Percentiles rank a stretch among this genome's conserved stretches.
Conservation (phyloP, 257 asterid genomes). For the Ehretia macrophylla region DNA sequence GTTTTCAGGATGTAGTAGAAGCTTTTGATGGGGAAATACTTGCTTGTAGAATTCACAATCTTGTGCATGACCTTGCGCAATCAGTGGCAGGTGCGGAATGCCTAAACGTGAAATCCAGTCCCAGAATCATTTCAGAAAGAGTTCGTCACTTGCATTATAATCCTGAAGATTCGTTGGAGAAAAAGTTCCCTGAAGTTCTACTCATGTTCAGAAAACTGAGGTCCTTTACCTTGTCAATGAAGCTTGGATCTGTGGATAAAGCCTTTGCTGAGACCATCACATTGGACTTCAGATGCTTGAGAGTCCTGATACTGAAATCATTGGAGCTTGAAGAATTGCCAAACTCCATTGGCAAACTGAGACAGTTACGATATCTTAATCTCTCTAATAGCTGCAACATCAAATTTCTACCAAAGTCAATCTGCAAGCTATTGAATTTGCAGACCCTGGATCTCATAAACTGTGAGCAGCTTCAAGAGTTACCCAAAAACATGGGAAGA, state of each 20-base stretch:
- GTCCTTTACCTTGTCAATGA: slow-evolving; percentile 31
- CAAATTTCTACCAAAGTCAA: slow-evolving; percentile 32
- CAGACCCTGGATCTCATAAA: slow-evolving; percentile 47
- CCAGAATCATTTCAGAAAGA: slow-evolving; percentile 15
- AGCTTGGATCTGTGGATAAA: slow-evolving; percentile 23
- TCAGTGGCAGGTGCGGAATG: slow-evolving; percentile 45
- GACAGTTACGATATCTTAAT: slow-evolving; percentile 33
- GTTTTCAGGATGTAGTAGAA: slow-evolving; percentile 45
- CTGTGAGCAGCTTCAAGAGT: slow-evolving; percentile 38
- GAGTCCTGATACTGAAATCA: slow-evolving; percentile 29
- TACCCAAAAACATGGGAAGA: slow-evolving; percentile 24
- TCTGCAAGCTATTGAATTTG: slow-evolving; percentile 38
- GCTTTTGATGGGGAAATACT: slow-evolving; percentile 56
- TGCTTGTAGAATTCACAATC: slow-evolving; percentile 50
- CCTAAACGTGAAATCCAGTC: slow-evolving; percentile 25
- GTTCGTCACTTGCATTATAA: slow-evolving; percentile 32
- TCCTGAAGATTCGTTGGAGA: slow-evolving; percentile 20
- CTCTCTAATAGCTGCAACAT: slow-evolving; percentile 30
- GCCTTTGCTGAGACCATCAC: slow-evolving; percentile 17
- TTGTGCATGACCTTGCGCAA: slow-evolving; percentile 52
- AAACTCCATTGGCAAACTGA: slow-evolving; percentile 34
- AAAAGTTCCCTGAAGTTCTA: slow-evolving; percentile 22
- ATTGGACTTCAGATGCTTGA: slow-evolving; percentile 26
- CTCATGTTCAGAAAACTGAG: slow-evolving; percentile 30
- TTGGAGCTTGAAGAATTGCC: slow-evolving; percentile 41